Evolutionary conservation across 2,329 filamentous ascomycete genomes (phyloP), one percentile per base, ranked within the genome.

Genomic region (Exophiala dermatitidis): DNA sequence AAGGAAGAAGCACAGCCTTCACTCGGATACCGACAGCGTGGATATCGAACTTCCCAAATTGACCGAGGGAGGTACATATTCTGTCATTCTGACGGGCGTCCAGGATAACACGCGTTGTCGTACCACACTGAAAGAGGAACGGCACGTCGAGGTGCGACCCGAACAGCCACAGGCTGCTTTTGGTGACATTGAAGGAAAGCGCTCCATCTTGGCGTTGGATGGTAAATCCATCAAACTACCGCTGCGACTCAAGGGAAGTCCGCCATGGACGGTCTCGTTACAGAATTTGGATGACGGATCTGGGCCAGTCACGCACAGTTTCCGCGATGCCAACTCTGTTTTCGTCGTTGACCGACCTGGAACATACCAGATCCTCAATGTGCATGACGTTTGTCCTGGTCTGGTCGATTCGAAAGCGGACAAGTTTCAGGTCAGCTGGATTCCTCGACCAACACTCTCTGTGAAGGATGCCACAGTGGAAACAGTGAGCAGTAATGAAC

Each of bases 141-240:
- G 85, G 49, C 91, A 87, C 70, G 86, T 98, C 56, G 81, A 84
- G 8, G 93, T 97, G 46, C 82, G 90, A 46, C 85, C 90, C 52
- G 91, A 97, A 70, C 85, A 87, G 61, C 93, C 93, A 5, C 85
- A 89, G 62, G 91, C 81, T 4, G 82, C 84, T 2, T 98, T 98
- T 70, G 91, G 90, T 6, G 76, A 86, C 47, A 76, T 97, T 38
- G 90, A 96, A 60, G 87, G 87, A 64, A 88, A 86, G 67, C 81
- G 86, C 53, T 81, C 75, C 53, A 78, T 89, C 41, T 82, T 84
- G 64, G 86, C 86, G 9, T 77, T 97, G 9, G 89, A 96, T 67
- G 84, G 84, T 52, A 84, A 83, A 46, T 75, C 77, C 28, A 77
- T 95, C 38, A 79, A 82, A 47, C 74, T 98, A 49, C 94, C 93